A percentile compares a stretch with the other conserved stretches of the same genome.
These are phyloP conservation scores for Boletales sp. DNA, from an alignment of 768 basidiomycete species.

Conservation along the genomic window DNA sequence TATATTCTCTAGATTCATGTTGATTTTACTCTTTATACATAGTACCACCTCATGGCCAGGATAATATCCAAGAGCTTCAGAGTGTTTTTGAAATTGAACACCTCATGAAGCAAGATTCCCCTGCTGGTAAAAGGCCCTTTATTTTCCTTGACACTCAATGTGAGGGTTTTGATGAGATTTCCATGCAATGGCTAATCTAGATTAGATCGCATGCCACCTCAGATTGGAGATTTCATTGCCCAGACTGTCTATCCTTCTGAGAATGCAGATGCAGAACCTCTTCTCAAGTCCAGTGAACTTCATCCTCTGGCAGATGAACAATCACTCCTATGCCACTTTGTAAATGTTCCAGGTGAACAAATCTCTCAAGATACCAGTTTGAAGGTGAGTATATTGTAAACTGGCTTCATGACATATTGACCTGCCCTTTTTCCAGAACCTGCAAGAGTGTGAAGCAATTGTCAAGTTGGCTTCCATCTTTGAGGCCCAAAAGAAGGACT, in stretches of 20 bases:
- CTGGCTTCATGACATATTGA: neutral
- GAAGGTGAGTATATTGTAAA: slow-evolving; percentile 26
- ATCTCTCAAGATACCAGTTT: slow-evolving; percentile 34
- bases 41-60: slow-evolving; percentile 83
- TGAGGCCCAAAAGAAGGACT: slow-evolving; percentile 46
- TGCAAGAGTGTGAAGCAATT: slow-evolving; percentile 51
- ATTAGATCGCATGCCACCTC: slow-evolving; percentile 79
- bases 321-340: slow-evolving; percentile 56
- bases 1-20: slow-evolving; percentile 14
- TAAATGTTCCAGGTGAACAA: slow-evolving; percentile 51
- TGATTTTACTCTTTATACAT: slow-evolving; percentile 25
- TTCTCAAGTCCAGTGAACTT: slow-evolving; percentile 47
- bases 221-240: slow-evolving; percentile 74
- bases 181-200: slow-evolving; percentile 1
- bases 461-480: slow-evolving; percentile 56
- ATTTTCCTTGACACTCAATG: slow-evolving; percentile 74
- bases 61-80: slow-evolving; percentile 57
- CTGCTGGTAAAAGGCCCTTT: slow-evolving; percentile 27
- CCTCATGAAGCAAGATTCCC: slow-evolving; percentile 33
- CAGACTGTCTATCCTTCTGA: slow-evolving; percentile 56
- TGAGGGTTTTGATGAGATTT: slow-evolving; percentile 31
- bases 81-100: slow-evolving; percentile 79
- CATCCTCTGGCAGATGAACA: slow-evolving; percentile 45
- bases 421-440: slow-evolving; percentile 45
- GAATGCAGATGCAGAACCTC: slow-evolving; percentile 19